phyloP scores from a whole-genome alignment of 2,329 filamentous ascomycete genomes.

The Calcarisporium arbuscula region DNA sequence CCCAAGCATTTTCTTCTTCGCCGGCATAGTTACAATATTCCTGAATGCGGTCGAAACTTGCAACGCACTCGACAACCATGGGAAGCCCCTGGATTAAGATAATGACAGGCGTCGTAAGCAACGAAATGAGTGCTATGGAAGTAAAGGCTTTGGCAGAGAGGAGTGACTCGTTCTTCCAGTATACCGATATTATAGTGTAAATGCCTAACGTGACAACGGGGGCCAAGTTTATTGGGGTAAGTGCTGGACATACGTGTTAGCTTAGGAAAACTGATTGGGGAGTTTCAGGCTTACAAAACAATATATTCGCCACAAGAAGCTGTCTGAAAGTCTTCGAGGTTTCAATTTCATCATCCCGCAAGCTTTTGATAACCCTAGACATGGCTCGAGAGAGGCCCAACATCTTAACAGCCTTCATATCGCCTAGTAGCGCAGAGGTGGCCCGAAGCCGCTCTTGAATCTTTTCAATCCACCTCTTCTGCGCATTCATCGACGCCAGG shows the following conservation, averaged over 20 bases:
- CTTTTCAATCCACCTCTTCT: constrained; percentile 23
- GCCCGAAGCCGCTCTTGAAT: constrained; percentile 23
- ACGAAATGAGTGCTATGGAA: constrained; percentile 13
- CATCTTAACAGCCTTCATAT: constrained; percentile 31
- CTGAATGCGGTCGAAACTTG: constrained; percentile 17
- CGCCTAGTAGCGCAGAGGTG: constrained; percentile 21
- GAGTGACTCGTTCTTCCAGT: background rate
- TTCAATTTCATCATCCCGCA: constrained; percentile 12
- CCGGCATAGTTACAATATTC: constrained; percentile 15
- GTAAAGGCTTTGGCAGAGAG: constrained; percentile 1
- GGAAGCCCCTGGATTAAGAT: constrained; percentile 16
- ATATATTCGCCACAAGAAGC: constrained; percentile 4
- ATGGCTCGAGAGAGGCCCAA: constrained; percentile 19
- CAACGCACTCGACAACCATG: constrained; percentile 10
- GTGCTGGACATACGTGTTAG: constrained; percentile 10
- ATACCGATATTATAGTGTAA: background rate
- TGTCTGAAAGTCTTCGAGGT: constrained; percentile 7
- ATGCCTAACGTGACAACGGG: constrained; percentile 8
- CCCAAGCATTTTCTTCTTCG: too few relatives aligned
- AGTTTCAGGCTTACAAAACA: constrained; percentile 5
- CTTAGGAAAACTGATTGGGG: background rate
- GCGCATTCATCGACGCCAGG: constrained; percentile 33
- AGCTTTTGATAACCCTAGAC: constrained; percentile 5
- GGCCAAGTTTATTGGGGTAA: constrained; percentile 13
- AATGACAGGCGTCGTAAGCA: constrained; percentile 14